Conservation (phyloP, 2,329 filamentous ascomycete species). For the Venturia nashicola region DNA sequence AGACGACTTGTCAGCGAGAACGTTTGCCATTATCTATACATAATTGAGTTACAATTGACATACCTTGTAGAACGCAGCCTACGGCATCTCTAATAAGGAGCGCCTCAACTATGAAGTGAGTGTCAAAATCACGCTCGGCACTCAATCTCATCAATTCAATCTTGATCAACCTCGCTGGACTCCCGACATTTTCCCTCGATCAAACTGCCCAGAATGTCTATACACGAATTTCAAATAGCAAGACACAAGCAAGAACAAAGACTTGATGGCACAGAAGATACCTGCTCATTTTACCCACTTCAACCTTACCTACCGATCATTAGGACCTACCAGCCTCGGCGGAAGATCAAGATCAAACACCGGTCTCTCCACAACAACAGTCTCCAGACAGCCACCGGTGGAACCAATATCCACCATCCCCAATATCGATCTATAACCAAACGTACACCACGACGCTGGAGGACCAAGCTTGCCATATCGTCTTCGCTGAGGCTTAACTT, state of each 20-base stretch:
- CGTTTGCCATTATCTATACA: no score
- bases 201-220: background rate
- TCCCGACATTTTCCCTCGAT: background rate
- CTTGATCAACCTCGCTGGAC: background rate
- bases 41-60: no score
- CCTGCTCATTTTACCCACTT: background rate
- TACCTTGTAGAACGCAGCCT: no score
- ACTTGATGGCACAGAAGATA: background rate
- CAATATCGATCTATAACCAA: constrained; percentile 89
- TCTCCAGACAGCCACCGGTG: constrained; percentile 45
- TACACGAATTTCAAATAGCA: no score
- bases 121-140: no score
- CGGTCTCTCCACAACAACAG: constrained; percentile 79
- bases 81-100: no score
- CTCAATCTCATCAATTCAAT: no score
- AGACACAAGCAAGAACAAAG: background rate
- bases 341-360: constrained; percentile 71
- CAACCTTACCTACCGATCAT: background rate
- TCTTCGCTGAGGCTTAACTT: background rate
- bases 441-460: constrained; percentile 60
- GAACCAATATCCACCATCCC: constrained; percentile 49
- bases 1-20: no score
- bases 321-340: constrained; percentile 4
- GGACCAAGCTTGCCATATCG: constrained; percentile 13
- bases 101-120: no score